Conservation (phyloP, 2,329 filamentous ascomycete species). For the Penicillium janthinellum region DNA sequence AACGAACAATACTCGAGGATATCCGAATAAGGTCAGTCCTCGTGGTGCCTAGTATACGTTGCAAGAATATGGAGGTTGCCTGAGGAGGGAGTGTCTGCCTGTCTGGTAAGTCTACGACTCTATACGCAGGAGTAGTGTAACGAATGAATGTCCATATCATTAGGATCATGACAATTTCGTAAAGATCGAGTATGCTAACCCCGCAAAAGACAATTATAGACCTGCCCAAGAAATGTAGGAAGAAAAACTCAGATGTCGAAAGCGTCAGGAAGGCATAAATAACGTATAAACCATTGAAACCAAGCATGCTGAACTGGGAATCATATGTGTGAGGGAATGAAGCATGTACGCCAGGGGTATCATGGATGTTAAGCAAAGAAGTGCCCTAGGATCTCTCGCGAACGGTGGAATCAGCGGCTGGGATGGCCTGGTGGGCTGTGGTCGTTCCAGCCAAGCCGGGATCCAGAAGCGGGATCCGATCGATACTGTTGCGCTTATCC, state of each 20-base stretch:
- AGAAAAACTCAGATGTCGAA: background rate
- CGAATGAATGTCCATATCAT: background rate
- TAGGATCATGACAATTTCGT: background rate
- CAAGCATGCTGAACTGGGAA: background rate
- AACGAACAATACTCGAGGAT: no score
- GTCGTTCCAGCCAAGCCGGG: conserved; percentile 25
- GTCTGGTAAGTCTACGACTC: background rate
- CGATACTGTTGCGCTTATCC: conserved; percentile 31
- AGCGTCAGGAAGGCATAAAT: background rate
- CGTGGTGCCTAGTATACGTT: background rate
- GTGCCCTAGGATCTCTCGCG: conserved; percentile 29
- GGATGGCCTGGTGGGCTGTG: conserved; percentile 21
- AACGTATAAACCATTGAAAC: background rate
- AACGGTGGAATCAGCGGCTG: conserved; percentile 13
- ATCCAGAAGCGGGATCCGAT: conserved; percentile 43
- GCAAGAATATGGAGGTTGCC: background rate
- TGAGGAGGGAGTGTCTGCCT: background rate
- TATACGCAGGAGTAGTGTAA: background rate
- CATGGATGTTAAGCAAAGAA: conserved; percentile 16
- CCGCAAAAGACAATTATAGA: background rate
- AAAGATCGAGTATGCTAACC: background rate
- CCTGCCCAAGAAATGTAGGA: background rate
- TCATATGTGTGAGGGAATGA: background rate
- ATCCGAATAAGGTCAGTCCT: background rate
- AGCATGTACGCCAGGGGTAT: conserved; percentile 17